phyloP scores from a whole-genome alignment of 139 green algal species.

The Chlorella ohadii region DNA sequence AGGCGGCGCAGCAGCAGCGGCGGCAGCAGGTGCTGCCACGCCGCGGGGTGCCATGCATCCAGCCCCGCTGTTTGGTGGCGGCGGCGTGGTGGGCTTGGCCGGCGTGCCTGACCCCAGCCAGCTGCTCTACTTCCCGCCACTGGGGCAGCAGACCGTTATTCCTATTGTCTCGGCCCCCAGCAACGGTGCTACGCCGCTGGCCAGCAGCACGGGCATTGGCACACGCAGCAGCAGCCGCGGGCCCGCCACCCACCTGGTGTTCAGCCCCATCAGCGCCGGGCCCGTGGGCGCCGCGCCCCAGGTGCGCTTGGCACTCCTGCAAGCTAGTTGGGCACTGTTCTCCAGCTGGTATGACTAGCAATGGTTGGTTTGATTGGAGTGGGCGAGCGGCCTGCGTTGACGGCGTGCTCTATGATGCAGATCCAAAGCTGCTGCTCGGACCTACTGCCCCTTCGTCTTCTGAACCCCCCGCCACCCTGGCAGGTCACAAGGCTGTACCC shows the following conservation, averaged over 20 bases:
- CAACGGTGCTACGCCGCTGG: not conserved
- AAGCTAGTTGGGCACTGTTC: too few species aligned
- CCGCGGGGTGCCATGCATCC: not conserved
- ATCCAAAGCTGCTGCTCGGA: too few species aligned
- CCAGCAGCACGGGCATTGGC: too few species aligned
- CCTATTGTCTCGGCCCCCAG: not conserved
- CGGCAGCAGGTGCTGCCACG: not conserved
- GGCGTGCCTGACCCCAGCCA: constrained; percentile 15
- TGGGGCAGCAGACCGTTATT: constrained; percentile 1
- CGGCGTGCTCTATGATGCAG: too few species aligned
- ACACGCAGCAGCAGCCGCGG: not conserved
- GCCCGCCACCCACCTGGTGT: constrained; percentile 17
- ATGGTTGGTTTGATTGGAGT: too few species aligned
- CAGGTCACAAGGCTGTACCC: too few species aligned
- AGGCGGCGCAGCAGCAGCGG: not conserved
- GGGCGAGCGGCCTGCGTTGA: too few species aligned
- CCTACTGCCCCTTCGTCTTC: too few species aligned
- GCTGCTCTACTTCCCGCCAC: constrained; percentile 1
- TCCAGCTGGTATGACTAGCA: too few species aligned
- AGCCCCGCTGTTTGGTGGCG: not conserved
- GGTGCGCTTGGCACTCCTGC: too few species aligned
- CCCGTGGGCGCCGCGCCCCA: not conserved
- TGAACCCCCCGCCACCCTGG: too few species aligned
- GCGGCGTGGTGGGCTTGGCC: not conserved
- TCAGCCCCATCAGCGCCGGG: constrained; percentile 5